Evolutionary conservation across 306 rosid genomes (phyloP), one percentile per base, ranked within the genome.

Genomic region (Castanospermum australe): DNA sequence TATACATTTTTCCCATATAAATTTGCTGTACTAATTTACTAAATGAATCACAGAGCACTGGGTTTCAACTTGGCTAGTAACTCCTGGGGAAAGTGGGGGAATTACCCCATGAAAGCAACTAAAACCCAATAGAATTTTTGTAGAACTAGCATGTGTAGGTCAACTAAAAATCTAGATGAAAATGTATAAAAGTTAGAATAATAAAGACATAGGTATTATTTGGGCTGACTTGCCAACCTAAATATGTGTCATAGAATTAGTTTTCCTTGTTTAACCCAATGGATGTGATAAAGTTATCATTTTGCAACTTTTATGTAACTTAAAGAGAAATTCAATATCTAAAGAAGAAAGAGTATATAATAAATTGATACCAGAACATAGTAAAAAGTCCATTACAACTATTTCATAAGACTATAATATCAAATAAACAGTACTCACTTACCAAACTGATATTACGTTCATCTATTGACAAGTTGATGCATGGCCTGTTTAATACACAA

Each of bases 101-200:
- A n/a, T n/a, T n/a, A n/a, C n/a, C n/a, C n/a, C n/a, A 1, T 3
- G 1, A 44, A 70, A 63, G 18, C 25, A 82, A 52, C 70, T 32
- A 71, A 61, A 66, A 41, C 10, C 67, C 36, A 25, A 61, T 11
- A 57, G 55, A 55, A 74, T 1, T 35, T 65, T 0, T 11, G 50
- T 13, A 0, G 4, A 44, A 13, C n/a, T 57, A 67, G 48, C 52
- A 66, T 17, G 45, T 35, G 54, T 30, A 5, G 38, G 54, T 32
- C 47, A 77, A 71, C 59, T 77, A 48, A 64, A 55, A 83, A 24
- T 77, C 57, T 47, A 82, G 11, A 82, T 21, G 79, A 77, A 22
- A 47, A 41, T 60, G 72, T 47, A 36, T 1, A 32, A 0, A 17
- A 33, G 32, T 71, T 55, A 24, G 33, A 77, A 63, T 8, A 68